Conservation (phyloP, 1,284 basidiomycete genomes). For the Malassezia cuniculi region DNA sequence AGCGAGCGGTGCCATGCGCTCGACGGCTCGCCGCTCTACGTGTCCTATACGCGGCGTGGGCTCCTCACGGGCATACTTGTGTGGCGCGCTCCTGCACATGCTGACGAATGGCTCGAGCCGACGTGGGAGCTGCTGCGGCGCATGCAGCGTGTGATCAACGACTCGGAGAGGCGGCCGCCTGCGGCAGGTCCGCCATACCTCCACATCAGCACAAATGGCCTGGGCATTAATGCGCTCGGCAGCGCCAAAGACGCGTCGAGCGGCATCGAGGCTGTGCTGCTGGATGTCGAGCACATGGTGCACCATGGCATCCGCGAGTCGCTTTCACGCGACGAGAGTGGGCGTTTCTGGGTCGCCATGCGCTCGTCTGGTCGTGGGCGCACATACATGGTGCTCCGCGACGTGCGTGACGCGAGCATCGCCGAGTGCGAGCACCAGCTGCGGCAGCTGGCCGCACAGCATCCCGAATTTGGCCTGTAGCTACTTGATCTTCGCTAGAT, state of each 20-base stretch:
- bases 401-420: slow-evolving; percentile 5
- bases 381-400: slow-evolving; percentile 9
- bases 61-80: slow-evolving; percentile 11
- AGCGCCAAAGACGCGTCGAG: not conserved
- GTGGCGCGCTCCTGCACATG: not conserved
- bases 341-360: slow-evolving; percentile 9
- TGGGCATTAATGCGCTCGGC: not conserved
- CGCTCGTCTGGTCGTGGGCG: not conserved
- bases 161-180: not conserved
- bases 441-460: slow-evolving; percentile 7
- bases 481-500: slow-evolving; percentile 3
- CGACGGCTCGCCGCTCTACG: not conserved
- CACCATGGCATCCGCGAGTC: slow-evolving; percentile 5
- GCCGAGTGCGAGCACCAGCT: slow-evolving; percentile 12
- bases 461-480: slow-evolving; percentile 7
- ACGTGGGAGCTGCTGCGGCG: slow-evolving; percentile 10
- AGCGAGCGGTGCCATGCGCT: not conserved
- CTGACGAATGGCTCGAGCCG: not conserved
- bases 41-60: slow-evolving; percentile 4
- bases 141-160: slow-evolving; percentile 7
- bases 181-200: not conserved
- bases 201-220: not conserved
- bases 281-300: slow-evolving; percentile 2
- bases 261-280: slow-evolving; percentile 10
- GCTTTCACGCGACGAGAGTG: slow-evolving; percentile 7